A percentile compares a stretch with the other conserved stretches of the same genome.
Evolutionary conservation across 2,329 filamentous ascomycete genomes (phyloP).

Genomic region (Phialocephala subalpina): DNA sequence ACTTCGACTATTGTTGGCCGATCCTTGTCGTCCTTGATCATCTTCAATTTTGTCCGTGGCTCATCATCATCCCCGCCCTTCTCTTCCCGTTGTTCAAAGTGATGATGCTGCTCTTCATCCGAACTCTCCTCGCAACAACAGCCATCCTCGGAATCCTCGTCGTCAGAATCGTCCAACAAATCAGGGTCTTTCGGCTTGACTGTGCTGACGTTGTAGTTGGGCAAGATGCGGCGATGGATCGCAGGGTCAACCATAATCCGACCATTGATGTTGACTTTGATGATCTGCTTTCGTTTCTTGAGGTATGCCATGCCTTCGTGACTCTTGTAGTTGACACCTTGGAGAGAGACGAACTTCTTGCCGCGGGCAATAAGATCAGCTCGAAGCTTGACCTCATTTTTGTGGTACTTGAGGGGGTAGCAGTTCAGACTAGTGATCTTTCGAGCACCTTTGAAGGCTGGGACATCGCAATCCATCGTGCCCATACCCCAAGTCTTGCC

Average conservation of each 20-base stretch:
- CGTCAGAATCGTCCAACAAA: conserved; percentile 58
- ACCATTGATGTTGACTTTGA: conserved; percentile 86
- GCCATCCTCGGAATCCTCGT: conserved; percentile 52
- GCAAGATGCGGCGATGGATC: conserved; percentile 83
- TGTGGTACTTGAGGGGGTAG: conserved; percentile 84
- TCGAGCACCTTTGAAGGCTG: conserved; percentile 79
- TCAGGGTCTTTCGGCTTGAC: conserved; percentile 78
- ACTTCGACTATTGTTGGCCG: conserved; percentile 60
- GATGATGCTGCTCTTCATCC: conserved; percentile 41
- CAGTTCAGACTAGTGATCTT: conserved; percentile 82
- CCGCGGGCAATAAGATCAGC: conserved; percentile 78
- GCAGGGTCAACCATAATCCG: conserved; percentile 88
- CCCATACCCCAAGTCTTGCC: conserved; percentile 86
- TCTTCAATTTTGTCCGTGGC: conserved; percentile 46
- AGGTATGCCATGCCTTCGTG: conserved; percentile 86
- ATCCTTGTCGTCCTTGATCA: conserved; percentile 55
- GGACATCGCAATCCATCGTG: conserved; percentile 72
- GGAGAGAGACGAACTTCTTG: conserved; percentile 82
- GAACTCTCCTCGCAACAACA: conserved; percentile 49
- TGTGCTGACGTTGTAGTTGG: conserved; percentile 81
- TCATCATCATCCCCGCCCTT: conserved; percentile 39
- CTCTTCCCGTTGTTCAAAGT: conserved; percentile 31
- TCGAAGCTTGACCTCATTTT: conserved; percentile 70
- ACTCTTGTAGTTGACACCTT: conserved; percentile 82
- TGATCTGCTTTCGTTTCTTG: conserved; percentile 78